Conservation (phyloP, 805 yeast genomes). For the Suhomyces sp. region DNA sequence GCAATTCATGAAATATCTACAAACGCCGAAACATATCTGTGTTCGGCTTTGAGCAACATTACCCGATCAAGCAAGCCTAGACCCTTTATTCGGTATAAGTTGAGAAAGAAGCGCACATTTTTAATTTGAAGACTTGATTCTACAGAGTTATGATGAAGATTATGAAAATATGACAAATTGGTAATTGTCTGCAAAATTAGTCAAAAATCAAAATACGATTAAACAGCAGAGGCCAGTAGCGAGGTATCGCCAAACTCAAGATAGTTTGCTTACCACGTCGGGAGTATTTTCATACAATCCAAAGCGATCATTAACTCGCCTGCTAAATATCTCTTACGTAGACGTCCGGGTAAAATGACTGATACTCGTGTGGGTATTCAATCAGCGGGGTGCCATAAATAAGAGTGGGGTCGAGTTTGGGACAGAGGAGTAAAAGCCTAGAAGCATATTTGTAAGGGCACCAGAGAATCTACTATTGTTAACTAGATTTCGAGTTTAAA, state of each 20-base stretch:
- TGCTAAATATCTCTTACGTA: background rate
- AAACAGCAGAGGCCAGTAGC: background rate
- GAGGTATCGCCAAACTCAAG: background rate
- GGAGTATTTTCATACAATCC: background rate
- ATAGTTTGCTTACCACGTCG: background rate
- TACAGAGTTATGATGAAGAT: background rate
- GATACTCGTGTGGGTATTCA: background rate
- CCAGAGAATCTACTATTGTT: background rate
- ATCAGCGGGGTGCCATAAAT: background rate
- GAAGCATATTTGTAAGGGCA: background rate
- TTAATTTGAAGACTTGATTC: background rate
- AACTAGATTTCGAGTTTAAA: background rate
- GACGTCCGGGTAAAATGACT: background rate
- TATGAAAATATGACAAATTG: background rate
- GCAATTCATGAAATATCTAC: background rate
- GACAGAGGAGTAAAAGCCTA: background rate
- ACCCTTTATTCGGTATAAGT: too few relatives aligned
- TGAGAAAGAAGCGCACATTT: too few relatives aligned
- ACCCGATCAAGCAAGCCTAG: background rate
- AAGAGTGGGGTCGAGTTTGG: background rate
- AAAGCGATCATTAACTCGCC: background rate
- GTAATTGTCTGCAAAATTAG: background rate
- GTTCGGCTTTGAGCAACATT: background rate
- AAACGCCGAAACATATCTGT: background rate
- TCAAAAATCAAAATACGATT: background rate